A percentile compares a stretch with the other conserved stretches of the same genome.
These are phyloP conservation scores for Suillus variegatus DNA, from an alignment of 768 basidiomycete genomes.

Conservation along the genomic window DNA sequence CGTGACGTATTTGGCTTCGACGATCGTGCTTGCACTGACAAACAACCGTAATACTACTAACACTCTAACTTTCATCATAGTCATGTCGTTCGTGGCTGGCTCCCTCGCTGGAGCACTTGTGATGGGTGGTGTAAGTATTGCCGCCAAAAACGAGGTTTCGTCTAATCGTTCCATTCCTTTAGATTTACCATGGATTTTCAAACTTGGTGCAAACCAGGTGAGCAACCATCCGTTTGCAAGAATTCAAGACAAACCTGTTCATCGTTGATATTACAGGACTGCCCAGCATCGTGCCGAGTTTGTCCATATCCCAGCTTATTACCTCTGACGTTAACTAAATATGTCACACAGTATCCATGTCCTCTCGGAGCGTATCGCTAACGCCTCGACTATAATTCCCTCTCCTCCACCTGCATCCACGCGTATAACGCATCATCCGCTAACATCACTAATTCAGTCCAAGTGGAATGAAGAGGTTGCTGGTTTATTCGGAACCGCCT, in stretches of 20 bases:
- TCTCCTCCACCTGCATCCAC: slow-evolving; percentile 57
- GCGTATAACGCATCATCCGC: slow-evolving; percentile 50
- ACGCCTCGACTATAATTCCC: slow-evolving; percentile 46
- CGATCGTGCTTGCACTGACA: too few relatives aligned
- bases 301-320: slow-evolving; percentile 23
- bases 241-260: slow-evolving; percentile 1
- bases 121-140: slow-evolving; percentile 57
- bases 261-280: slow-evolving; percentile 40
- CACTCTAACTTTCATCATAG: background rate
- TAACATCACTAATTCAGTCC: slow-evolving; percentile 49
- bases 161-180: background rate
- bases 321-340: background rate
- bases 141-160: background rate
- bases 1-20: background rate
- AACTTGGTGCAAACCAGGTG: slow-evolving; percentile 61
- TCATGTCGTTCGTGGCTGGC: slow-evolving; percentile 62
- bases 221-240: slow-evolving; percentile 15
- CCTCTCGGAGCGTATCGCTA: slow-evolving; percentile 51
- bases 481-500: slow-evolving; percentile 42
- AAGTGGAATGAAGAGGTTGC: slow-evolving; percentile 63
- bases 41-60: too few relatives aligned
- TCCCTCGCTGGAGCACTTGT: slow-evolving; percentile 71
- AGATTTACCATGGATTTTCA: slow-evolving; percentile 76
- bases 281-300: slow-evolving; percentile 58
- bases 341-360: slow-evolving; percentile 43